A percentile compares a stretch with the other conserved stretches of the same genome.
phyloP scores from a whole-genome alignment of 2,329 filamentous ascomycete species.

The Stachybotrys elegans region DNA sequence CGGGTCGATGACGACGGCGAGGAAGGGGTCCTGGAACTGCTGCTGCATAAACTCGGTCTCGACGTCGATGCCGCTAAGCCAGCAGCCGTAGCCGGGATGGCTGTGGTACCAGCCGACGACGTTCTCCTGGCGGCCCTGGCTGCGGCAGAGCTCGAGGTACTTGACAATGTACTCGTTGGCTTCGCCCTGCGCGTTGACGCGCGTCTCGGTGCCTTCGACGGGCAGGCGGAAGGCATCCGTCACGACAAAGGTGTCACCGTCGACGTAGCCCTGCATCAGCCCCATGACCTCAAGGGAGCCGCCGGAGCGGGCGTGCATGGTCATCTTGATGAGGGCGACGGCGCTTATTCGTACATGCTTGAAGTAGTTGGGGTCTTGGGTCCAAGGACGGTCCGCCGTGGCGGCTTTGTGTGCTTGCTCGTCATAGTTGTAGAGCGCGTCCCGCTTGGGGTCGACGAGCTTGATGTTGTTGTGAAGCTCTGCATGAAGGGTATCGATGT shows the following conservation, averaged over 20 bases:
- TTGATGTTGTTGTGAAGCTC: slow-evolving; percentile 84
- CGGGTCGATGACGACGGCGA: slow-evolving; percentile 93
- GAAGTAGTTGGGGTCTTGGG: slow-evolving; percentile 77
- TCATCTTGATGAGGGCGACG: slow-evolving; percentile 95
- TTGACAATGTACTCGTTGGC: slow-evolving; percentile 96
- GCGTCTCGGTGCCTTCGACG: slow-evolving; percentile 96
- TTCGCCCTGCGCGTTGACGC: slow-evolving; percentile 92
- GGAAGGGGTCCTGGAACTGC: slow-evolving; percentile 80
- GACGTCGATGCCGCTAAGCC: slow-evolving; percentile 95
- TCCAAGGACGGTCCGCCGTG: slow-evolving; percentile 67
- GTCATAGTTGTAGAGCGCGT: slow-evolving; percentile 88
- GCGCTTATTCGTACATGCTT: slow-evolving; percentile 90
- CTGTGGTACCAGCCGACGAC: slow-evolving; percentile 98
- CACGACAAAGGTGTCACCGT: slow-evolving; percentile 79
- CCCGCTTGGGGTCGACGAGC: slow-evolving; percentile 79
- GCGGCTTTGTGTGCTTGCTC: slow-evolving; percentile 61
- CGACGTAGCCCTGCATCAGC: slow-evolving; percentile 92
- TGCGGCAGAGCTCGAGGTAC: slow-evolving; percentile 71
- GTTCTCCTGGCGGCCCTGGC: slow-evolving; percentile 79
- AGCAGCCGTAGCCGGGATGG: slow-evolving; percentile 96
- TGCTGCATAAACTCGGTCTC: slow-evolving; percentile 83
- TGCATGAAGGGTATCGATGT: slow-evolving; percentile 33
- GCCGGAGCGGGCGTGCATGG: slow-evolving; percentile 96
- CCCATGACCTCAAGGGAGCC: slow-evolving; percentile 95
- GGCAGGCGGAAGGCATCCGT: slow-evolving; percentile 92